Percentiles rank a stretch among this genome's conserved stretches.
Evolutionary conservation across 2,329 filamentous ascomycete genomes (phyloP).

Genomic region (Verticillium tricorpus): DNA sequence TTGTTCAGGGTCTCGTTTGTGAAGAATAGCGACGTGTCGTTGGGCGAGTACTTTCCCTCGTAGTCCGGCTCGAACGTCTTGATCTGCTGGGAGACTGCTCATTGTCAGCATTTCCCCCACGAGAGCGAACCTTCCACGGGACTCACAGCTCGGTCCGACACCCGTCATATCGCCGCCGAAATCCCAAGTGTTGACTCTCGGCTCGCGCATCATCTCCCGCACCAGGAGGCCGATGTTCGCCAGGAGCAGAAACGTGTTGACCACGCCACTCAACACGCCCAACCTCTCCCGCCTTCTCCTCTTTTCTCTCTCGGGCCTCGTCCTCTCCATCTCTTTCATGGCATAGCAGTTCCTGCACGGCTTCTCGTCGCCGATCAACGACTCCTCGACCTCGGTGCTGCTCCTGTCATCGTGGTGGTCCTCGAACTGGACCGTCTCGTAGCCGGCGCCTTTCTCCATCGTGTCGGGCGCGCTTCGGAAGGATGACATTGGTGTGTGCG

Average conservation of each 20-base stretch:
- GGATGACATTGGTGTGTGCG: not conserved
- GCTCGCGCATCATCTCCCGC: conserved; percentile 19
- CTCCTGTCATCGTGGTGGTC: conserved; percentile 22
- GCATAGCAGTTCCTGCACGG: not conserved
- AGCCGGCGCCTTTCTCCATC: conserved; percentile 15
- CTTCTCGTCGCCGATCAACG: conserved; percentile 23
- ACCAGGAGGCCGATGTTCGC: conserved; percentile 24
- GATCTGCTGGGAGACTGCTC: conserved; percentile 32
- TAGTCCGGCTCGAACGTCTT: conserved; percentile 29
- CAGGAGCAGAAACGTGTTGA: conserved; percentile 26
- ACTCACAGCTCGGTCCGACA: conserved; percentile 25
- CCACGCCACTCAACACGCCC: conserved; percentile 11
- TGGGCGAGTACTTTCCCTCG: conserved; percentile 27
- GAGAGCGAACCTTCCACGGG: not conserved
- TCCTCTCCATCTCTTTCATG: conserved; percentile 7
- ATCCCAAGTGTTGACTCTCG: conserved; percentile 20
- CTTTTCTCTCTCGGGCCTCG: conserved; percentile 1
- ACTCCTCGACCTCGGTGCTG: conserved; percentile 29
- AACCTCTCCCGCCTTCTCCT: conserved; percentile 19
- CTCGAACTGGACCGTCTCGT: conserved; percentile 17
- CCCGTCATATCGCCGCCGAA: conserved; percentile 32
- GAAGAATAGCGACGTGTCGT: conserved; percentile 36
- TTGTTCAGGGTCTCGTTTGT: conserved; percentile 24
- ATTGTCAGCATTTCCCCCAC: not conserved
- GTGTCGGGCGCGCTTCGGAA: not conserved